A percentile compares a stretch with the other conserved stretches of the same genome.
phyloP scores from a whole-genome alignment of 106 monocot species.

The Dioscorea alata region DNA sequence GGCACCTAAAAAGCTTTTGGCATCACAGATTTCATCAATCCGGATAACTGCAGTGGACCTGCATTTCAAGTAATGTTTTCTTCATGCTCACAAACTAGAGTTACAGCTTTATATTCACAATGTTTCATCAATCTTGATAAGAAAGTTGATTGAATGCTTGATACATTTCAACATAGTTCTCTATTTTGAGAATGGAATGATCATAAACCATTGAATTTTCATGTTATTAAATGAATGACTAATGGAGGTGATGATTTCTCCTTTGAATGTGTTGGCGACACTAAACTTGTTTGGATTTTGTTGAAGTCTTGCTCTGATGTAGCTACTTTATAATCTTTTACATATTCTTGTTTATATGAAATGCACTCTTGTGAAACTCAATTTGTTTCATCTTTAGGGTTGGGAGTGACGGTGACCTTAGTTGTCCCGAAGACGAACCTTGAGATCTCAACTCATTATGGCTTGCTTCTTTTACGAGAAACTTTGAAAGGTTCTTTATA shows the following conservation, averaged over 20 bases:
- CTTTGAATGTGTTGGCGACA: constrained; percentile 93
- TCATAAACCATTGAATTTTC: background rate
- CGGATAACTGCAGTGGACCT: constrained; percentile 64
- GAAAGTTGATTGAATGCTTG: too few species aligned
- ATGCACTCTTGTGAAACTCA: background rate
- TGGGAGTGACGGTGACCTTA: constrained; percentile 84
- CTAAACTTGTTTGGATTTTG: constrained; percentile 55
- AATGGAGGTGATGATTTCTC: constrained; percentile 88
- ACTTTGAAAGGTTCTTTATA: constrained; percentile 91
- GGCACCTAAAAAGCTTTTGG: constrained; percentile 67
- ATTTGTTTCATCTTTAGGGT: constrained; percentile 35
- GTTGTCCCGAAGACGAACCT: constrained; percentile 84
- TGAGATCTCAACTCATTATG: constrained; percentile 71
- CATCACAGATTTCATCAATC: constrained; percentile 77
- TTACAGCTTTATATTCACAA: too few species aligned
- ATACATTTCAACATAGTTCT: too few species aligned
- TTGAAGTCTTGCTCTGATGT: constrained; percentile 86
- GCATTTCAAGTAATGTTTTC: constrained; percentile 50
- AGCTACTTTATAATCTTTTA: constrained; percentile 31
- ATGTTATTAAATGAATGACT: constrained; percentile 71
- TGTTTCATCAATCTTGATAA: too few species aligned
- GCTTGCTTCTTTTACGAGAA: constrained; percentile 68
- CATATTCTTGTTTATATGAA: background rate
- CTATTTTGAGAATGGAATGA: background rate
- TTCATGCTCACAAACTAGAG: too few species aligned